Evolutionary conservation across 331 rosid genomes (phyloP).

Genomic region (Dryas integrifolia): DNA sequence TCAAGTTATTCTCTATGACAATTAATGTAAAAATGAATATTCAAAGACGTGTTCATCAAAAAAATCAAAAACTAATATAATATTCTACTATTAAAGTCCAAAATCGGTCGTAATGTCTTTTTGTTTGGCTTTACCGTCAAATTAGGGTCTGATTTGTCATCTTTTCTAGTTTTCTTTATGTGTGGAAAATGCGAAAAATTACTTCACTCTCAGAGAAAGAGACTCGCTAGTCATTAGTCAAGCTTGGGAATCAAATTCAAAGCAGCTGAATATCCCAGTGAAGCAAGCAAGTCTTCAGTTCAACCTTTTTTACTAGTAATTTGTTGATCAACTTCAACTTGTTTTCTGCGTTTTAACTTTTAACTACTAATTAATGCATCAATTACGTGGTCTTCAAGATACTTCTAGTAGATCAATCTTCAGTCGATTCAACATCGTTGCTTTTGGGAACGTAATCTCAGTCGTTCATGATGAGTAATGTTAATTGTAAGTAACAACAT

Average conservation of each 20-base stretch:
- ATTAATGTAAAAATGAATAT: neutral
- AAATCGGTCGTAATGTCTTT: neutral
- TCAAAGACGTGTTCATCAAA: neutral
- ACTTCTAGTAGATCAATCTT: neutral
- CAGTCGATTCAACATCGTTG: neutral
- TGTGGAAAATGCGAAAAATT: neutral
- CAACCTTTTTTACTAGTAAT: neutral
- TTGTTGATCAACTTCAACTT: neutral
- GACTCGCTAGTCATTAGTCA: neutral
- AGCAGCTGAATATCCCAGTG: conserved; percentile 1
- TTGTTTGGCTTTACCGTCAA: neutral
- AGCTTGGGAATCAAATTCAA: neutral
- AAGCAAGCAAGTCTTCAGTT: neutral
- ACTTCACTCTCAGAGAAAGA: neutral
- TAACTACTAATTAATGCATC: neutral
- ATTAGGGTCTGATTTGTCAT: neutral
- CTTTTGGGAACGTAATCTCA: too few species aligned
- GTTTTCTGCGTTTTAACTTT: neutral
- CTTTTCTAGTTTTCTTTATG: neutral
- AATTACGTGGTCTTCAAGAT: neutral
- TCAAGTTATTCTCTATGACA: too few species aligned
- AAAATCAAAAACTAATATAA: neutral
- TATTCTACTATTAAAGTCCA: conserved; percentile 7
- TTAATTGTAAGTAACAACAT: too few species aligned
- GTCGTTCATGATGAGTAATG: too few species aligned